Evolutionary conservation across 2,329 filamentous ascomycete species (phyloP).

Genomic region (Fusarium sulawesiense): DNA sequence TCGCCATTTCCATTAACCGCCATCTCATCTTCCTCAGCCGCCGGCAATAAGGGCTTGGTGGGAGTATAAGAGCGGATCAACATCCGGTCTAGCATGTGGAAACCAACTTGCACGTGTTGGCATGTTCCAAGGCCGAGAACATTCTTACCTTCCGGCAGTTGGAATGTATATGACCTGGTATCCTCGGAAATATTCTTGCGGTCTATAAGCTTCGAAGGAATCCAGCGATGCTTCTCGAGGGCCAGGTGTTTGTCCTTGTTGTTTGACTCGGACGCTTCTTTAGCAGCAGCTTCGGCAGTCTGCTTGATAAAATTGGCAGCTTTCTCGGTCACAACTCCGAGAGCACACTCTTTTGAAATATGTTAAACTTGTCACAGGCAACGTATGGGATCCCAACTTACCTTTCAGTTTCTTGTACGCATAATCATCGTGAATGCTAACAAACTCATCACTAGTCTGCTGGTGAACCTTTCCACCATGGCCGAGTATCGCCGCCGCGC

Average conservation of each 20-base stretch:
- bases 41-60: neutral
- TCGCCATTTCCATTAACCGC: neutral
- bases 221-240: neutral
- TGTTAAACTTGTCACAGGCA: too few species aligned
- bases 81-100: neutral
- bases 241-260: neutral
- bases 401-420: neutral
- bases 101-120: neutral
- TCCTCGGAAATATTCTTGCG: neutral
- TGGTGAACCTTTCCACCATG: neutral
- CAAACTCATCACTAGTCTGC: neutral
- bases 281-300: neutral
- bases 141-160: neutral
- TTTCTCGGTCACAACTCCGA: neutral
- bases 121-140: neutral
- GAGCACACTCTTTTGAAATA: too few species aligned
- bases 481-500: neutral
- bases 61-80: neutral
- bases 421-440: neutral
- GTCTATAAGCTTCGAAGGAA: rapidly evolving
- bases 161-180: neutral
- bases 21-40: neutral
- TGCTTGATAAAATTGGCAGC: neutral
- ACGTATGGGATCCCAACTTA: rapidly evolving
- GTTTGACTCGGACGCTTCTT: neutral